Evolutionary conservation across 1,284 basidiomycete species (phyloP), one percentile per base, ranked within the genome.

Genomic region (Cryptococcus amylolentus): DNA sequence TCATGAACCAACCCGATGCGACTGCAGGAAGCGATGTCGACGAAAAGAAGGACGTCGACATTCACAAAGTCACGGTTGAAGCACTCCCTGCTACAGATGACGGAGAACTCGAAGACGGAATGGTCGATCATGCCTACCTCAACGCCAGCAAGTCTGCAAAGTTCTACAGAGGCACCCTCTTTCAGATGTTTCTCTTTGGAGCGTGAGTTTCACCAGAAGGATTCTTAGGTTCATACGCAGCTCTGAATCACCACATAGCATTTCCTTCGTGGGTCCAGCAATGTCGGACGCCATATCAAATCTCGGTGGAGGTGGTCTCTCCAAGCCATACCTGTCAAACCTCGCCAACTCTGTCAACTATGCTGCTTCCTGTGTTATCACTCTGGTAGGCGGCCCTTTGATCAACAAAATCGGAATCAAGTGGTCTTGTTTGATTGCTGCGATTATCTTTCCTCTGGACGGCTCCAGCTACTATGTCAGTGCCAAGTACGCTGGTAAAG

Each of bases 351-450:
- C 60, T 1, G 44, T 63, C 38, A 57, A 52, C 40, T 70, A 67
- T 45, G 55, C 62, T 10, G 28, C 55, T 39, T 51, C 62, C 9
- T 63, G 62, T 23, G 27, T 49, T 27, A 61, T 68, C 55, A 61
- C 67, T 7, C 50, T 70, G 1, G 55, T 66, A 39, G 68, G 68
- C 37, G 68, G 68, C 44, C 68, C 68, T 5, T 18, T 70, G 39
- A 61, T 70, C 60, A 70, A 70, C 62, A 67, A 66, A 49, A 44
- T 68, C 41, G 68, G 68, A n/a, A 70, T 67, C 52, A 67, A 64
- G 51, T 64, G 53, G 50, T 49, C 67, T 9, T 67, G 65, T 42
- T 52, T 67, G 31, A 62, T 70, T 50, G 59, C 62, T 26, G 67
- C 62, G 31, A n/a, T 59, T 20, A 18, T 49, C 14, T 62, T 63